Percentiles rank a stretch among this genome's conserved stretches.
phyloP scores from a whole-genome alignment of 164 flowering plant genomes.

The Vitis cinerea region DNA sequence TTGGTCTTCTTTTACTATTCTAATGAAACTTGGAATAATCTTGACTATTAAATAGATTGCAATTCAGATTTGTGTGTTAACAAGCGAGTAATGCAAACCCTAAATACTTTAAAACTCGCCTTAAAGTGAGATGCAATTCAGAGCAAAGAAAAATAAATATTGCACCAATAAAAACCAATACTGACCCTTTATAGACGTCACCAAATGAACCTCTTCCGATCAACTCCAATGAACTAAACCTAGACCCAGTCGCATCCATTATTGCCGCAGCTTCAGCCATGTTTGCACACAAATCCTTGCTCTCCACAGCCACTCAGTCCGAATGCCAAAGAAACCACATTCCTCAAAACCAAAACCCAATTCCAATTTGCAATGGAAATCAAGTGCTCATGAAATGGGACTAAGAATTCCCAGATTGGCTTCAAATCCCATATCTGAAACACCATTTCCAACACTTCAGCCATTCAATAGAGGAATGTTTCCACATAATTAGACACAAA shows the following conservation, averaged over 20 bases:
- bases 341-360: conserved; percentile 18
- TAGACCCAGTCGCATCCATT: conserved; percentile 65
- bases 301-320: conserved; percentile 1
- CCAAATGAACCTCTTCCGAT: conserved; percentile 98
- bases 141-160: too few species aligned
- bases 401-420: neutral
- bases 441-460: conserved; percentile 10
- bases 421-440: conserved; percentile 20
- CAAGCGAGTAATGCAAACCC: too few species aligned
- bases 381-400: conserved; percentile 2
- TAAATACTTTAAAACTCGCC: too few species aligned
- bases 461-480: conserved; percentile 2
- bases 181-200: conserved; percentile 94
- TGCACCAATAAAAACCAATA: neutral
- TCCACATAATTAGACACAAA: neutral
- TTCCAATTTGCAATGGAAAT: conserved; percentile 9
- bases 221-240: conserved; percentile 77
- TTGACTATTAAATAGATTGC: too few species aligned
- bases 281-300: conserved; percentile 11
- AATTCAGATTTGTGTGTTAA: too few species aligned
- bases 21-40: too few species aligned
- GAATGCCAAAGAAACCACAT: conserved; percentile 6
- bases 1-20: too few species aligned
- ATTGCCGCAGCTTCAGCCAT: conserved; percentile 77
- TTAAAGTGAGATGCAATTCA: too few species aligned